Evolutionary conservation across 192 early-diverging fungal species (phyloP), one percentile per base, ranked within the genome.

Genomic region (Coemansia sp.): DNA sequence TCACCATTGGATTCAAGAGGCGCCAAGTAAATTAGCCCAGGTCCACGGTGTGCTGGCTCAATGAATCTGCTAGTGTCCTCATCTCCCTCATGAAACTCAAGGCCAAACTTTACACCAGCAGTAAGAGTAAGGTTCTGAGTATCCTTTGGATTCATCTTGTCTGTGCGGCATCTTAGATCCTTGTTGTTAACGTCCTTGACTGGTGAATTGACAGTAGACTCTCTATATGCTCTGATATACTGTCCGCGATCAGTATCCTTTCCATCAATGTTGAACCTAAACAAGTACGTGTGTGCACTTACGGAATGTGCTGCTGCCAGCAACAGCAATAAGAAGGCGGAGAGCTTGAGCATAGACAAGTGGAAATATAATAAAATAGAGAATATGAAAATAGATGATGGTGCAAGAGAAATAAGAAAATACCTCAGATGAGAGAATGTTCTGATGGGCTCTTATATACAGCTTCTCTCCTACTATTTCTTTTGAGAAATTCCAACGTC

Each of bases 21-120:
- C 1, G 69, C 62, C 52, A 75, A 49, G 39, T 75, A 75, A 2
- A 62, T 50, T 15, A 67, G 8, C 24, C 77, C 74, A 38, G 77
- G 77, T 0, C 77, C 77, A 2, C 34, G 7, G 27, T 79, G 77
- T 1, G 62, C 65, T 7, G 18, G 12, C 18, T 72, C 67, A 39
- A 78, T 64, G 16, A 60, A 60, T 18, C 29, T 34, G 2, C 18
- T 60, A n/a, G 12, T 34, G 31, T 60, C 57, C 16, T 34, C 33
- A 36, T 60, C 57, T 34, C 57, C 57, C 16, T 60, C 57, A n/a
- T 60, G 57, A 36, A 60, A 60, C 57, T 60, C 57, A 36, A 60
- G 31, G 12, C 57, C 57, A 60, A 60, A 60, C 29, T 13, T 7
- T 11, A 18, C 31, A 6, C 57, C 57, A 2, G 57, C 57, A 16